A percentile compares a stretch with the other conserved stretches of the same genome.
phyloP scores from a whole-genome alignment of 2,329 filamentous ascomycete species.

The Diaporthe sp. region DNA sequence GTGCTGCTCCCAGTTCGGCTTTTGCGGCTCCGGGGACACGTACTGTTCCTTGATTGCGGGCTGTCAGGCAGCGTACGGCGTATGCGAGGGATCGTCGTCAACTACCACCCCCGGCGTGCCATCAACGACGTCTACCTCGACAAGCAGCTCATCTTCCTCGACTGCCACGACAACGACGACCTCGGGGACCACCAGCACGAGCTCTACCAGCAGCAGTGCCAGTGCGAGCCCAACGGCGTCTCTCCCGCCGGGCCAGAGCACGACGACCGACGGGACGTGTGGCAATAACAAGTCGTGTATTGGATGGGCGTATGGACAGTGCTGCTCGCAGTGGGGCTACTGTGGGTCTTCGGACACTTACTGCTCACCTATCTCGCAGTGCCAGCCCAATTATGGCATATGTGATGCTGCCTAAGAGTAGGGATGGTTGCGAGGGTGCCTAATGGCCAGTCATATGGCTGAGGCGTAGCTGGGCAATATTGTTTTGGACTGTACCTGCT shows the following conservation, averaged over 20 bases:
- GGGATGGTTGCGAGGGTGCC: not conserved
- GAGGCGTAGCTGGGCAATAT: not conserved
- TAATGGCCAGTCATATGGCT: too few species aligned
- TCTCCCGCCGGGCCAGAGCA: constrained; percentile 25
- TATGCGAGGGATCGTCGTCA: constrained; percentile 8
- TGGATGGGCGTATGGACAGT: constrained; percentile 31
- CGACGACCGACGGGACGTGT: constrained; percentile 30
- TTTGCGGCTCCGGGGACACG: constrained; percentile 18
- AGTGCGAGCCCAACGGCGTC: constrained; percentile 3
- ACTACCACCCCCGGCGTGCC: not conserved
- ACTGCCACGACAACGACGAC: not conserved
- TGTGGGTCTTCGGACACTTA: constrained; percentile 25
- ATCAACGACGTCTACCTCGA: constrained; percentile 1
- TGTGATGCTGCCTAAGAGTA: constrained; percentile 15
- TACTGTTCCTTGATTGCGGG: constrained; percentile 24
- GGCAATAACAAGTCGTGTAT: constrained; percentile 32
- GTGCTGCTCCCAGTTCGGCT: constrained; percentile 36
- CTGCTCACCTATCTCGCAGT: constrained; percentile 28
- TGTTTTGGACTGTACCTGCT: not conserved
- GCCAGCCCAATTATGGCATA: constrained; percentile 33
- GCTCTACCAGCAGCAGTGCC: constrained; percentile 11
- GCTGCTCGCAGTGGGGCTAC: constrained; percentile 37
- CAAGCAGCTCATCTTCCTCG: not conserved
- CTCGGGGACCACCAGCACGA: not conserved
- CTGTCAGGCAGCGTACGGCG: constrained; percentile 9